A percentile compares a stretch with the other conserved stretches of the same genome.
Conservation (phyloP, 768 basidiomycete species). For the Serendipita vermifera region DNA sequence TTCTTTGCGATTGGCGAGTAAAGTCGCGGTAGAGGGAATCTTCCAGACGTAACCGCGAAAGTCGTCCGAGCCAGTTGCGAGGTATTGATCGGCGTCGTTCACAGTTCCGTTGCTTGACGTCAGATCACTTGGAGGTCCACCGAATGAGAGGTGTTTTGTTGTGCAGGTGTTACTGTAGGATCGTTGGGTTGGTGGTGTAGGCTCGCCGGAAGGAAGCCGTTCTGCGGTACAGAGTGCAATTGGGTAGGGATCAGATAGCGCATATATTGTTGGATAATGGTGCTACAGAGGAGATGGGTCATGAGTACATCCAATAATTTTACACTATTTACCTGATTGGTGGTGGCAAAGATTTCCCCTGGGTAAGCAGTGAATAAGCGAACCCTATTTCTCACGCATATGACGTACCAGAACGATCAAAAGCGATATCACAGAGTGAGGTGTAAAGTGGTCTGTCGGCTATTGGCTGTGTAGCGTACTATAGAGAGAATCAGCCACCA, state of each 20-base stretch:
- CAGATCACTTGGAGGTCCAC: slow-evolving; percentile 37
- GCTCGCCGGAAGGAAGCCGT: slow-evolving; percentile 43
- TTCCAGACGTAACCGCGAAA: slow-evolving; percentile 71
- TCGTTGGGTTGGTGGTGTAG: slow-evolving; percentile 32
- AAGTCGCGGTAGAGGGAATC: slow-evolving; percentile 38
- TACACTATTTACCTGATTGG: not conserved
- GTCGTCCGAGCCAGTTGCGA: slow-evolving; percentile 70
- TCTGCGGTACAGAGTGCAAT: slow-evolving; percentile 53
- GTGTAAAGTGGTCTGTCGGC: not conserved
- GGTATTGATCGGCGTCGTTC: slow-evolving; percentile 40
- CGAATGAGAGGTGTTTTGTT: slow-evolving; percentile 77
- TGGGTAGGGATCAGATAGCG: slow-evolving; percentile 52
- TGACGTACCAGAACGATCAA: slow-evolving; percentile 50
- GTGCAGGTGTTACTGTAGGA: slow-evolving; percentile 63
- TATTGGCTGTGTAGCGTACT: slow-evolving; percentile 1
- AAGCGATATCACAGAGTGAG: slow-evolving; percentile 22
- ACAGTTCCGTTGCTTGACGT: not conserved
- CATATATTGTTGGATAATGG: slow-evolving; percentile 57
- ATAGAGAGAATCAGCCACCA: no score
- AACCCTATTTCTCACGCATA: not conserved
- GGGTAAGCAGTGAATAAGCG: not conserved
- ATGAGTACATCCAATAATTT: not conserved
- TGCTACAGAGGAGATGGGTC: slow-evolving; percentile 30
- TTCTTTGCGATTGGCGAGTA: slow-evolving; percentile 35
- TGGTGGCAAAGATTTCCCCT: slow-evolving; percentile 8